Evolutionary conservation across 805 yeast species (phyloP).

Genomic region (Metschnikowia lachancei): DNA sequence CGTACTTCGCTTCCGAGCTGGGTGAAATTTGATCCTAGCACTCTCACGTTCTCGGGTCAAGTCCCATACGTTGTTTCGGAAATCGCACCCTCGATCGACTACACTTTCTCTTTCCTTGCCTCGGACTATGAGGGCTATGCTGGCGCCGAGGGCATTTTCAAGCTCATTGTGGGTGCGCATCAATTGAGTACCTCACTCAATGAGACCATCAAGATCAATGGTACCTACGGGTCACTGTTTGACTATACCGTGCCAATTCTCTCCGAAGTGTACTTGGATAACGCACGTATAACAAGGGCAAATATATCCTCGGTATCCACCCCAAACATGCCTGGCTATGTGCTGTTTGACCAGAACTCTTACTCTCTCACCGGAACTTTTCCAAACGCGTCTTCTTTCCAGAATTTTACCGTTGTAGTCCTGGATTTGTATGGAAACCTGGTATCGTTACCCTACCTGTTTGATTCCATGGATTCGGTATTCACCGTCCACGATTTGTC

Average conservation of each 20-base stretch:
- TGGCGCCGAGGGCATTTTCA: constrained; percentile 67
- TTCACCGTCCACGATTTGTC: constrained; percentile 55
- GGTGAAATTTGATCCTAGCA: constrained; percentile 65
- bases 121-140: constrained; percentile 74
- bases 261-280: constrained; percentile 62
- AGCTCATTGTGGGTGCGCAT: constrained; percentile 84
- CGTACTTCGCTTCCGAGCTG: constrained; percentile 90
- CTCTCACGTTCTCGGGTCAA: constrained; percentile 73
- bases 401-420: constrained; percentile 54
- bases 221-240: constrained; percentile 59
- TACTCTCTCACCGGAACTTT: constrained; percentile 53
- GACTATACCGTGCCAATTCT: constrained; percentile 59
- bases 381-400: constrained; percentile 44
- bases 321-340: constrained; percentile 60
- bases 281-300: constrained; percentile 39
- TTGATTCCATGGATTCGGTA: constrained; percentile 52
- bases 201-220: constrained; percentile 57
- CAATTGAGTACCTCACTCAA: constrained; percentile 66
- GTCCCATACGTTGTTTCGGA: constrained; percentile 84
- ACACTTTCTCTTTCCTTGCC: constrained; percentile 70
- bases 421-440: constrained; percentile 59
- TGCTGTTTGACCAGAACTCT: constrained; percentile 39
- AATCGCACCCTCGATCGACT: constrained; percentile 82
- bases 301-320: constrained; percentile 55
- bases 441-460: constrained; percentile 55